Base-by-base conservation (phyloP, 371 early-diverging fungal species). In the Amoeboaphelidium occidentale region DNA sequence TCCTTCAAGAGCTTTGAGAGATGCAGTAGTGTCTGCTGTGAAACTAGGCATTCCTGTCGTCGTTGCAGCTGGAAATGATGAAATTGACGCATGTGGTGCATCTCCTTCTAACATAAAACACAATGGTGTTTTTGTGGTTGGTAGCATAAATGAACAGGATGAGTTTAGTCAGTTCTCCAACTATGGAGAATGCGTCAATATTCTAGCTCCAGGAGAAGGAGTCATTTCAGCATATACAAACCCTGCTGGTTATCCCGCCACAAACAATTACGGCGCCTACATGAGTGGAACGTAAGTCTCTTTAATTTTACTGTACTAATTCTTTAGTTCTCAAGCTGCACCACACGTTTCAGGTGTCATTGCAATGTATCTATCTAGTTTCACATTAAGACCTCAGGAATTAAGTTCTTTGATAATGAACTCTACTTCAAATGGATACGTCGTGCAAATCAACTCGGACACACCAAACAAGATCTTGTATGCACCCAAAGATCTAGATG, bases 151-250 rank as follows among this genome's bases (percentile, higher is more conserved):
- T 47, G 32, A 21, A n/a, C 42, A 49, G 3, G 59, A 63, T 46
- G 49, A 52, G 14, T 51, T 56, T 27, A 55, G 64, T 13, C 28
- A 45, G 20, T 66, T 63, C 44, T 54, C 49, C 41, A 66, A 66
- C 47, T 59, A 45, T n/a, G 66, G 66, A 10, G 17, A 46, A 20
- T 66, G 66, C 51, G 62, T 66, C 24, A 57, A 66, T 48, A 27
- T 66, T 21, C 61, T 54, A 54, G 65, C 65, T 20, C 65, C 65
- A 3, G 65, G 65, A 4, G 62, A 57, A 2, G 48, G 55, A n/a
- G 61, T 65, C 14, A 20, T 45, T 22, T 4, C 21, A 4, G 44
- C 44, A 4, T 44, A 22, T 6, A 32, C 39, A 10, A 32, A 32
- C 39, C n/a, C n/a, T n/a, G 17, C 6, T 17, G 39, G 17, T 32